A percentile compares a stretch with the other conserved stretches of the same genome.
Conservation (phyloP, 352 stramenopile genomes). For the Globisporangium spinosum region DNA sequence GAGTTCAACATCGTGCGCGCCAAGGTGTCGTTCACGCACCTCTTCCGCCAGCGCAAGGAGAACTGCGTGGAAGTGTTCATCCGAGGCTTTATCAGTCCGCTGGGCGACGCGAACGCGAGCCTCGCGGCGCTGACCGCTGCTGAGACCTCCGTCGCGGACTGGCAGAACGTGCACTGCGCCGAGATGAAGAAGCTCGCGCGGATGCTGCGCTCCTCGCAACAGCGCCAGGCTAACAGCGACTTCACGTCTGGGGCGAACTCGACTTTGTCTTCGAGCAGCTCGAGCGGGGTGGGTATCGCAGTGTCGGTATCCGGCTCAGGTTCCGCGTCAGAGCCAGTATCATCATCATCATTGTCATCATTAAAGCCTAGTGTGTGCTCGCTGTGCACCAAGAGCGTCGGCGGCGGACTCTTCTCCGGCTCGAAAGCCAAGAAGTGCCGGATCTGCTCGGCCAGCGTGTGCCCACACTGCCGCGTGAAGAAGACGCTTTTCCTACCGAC, state of each 20-base stretch:
- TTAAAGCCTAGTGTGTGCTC: background rate
- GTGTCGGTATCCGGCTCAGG: background rate
- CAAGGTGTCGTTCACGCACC: constrained; percentile 45
- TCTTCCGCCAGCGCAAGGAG: constrained; percentile 34
- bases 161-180: constrained; percentile 25
- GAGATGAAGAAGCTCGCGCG: constrained; percentile 45
- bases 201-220: background rate
- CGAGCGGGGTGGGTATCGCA: background rate
- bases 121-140: constrained; percentile 23
- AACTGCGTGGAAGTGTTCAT: constrained; percentile 39
- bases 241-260: background rate
- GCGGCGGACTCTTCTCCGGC: background rate
- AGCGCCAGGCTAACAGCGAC: background rate
- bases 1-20: constrained; percentile 32
- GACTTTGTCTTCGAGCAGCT: background rate
- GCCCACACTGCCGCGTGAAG: constrained; percentile 20
- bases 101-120: constrained; percentile 30
- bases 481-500: constrained; percentile 20
- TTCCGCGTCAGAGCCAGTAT: background rate
- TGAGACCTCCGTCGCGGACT: background rate
- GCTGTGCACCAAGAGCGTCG: background rate
- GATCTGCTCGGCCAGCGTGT: constrained; percentile 18
- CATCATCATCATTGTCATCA: background rate
- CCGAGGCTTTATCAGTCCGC: constrained; percentile 28
- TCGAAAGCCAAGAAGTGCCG: constrained; percentile 6